phyloP scores from a whole-genome alignment of 768 basidiomycete species.

The Rhodotorula graminis region DNA sequence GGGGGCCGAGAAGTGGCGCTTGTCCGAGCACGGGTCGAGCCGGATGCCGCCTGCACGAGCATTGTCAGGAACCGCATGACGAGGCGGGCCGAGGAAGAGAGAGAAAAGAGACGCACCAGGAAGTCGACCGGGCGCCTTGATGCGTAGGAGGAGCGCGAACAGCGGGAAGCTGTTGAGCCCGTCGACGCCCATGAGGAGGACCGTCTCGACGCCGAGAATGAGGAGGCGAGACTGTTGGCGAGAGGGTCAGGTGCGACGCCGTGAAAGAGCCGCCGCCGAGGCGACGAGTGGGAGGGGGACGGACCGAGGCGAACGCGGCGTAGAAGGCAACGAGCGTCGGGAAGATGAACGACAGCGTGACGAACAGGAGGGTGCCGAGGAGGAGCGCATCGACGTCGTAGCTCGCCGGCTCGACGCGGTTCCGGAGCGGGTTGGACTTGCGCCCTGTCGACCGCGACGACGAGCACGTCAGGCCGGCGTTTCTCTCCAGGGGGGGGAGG shows the following conservation, averaged over 20 bases:
- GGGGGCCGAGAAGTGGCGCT: neutral
- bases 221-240: constrained; percentile 54
- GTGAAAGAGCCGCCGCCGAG: neutral
- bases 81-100: no score
- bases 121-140: constrained; percentile 75
- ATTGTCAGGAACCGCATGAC: no score
- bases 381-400: constrained; percentile 91
- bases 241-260: neutral
- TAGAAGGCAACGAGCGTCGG: constrained; percentile 87
- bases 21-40: neutral
- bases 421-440: constrained; percentile 76
- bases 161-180: constrained; percentile 90
- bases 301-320: constrained; percentile 63
- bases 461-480: neutral
- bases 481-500: no score
- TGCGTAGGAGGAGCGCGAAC: constrained; percentile 74
- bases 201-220: constrained; percentile 59
- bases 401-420: constrained; percentile 81
- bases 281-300: constrained; percentile 46
- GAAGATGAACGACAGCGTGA: constrained; percentile 70
- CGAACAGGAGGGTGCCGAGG: constrained; percentile 87
- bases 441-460: constrained; percentile 58
- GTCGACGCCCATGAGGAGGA: constrained; percentile 61
- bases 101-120: constrained; percentile 66
- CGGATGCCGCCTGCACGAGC: neutral